Conservation (phyloP, 352 stramenopile species). For the Saprolegnia parasitica region DNA sequence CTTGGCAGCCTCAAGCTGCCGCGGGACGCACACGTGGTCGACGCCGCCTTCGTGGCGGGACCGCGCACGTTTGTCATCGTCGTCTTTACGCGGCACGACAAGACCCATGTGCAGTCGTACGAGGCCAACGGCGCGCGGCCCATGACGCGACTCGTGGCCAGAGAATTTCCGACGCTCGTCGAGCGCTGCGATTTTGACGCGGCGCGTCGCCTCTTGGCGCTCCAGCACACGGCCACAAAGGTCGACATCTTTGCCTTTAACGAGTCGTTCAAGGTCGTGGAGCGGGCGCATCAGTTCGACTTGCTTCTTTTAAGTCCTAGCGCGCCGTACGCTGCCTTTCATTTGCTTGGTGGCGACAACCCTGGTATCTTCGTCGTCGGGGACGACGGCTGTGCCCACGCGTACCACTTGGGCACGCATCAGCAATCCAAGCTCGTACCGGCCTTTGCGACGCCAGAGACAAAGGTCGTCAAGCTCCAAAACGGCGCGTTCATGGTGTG, state of each 20-base stretch:
- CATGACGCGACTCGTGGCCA: neutral
- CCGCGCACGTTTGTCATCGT: neutral
- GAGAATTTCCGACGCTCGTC: conserved; percentile 6
- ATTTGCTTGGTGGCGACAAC: conserved; percentile 26
- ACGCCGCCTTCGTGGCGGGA: neutral
- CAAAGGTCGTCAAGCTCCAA: conserved; percentile 25
- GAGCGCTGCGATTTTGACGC: conserved; percentile 14
- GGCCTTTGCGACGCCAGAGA: neutral
- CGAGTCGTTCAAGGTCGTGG: conserved; percentile 23
- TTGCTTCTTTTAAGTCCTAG: neutral
- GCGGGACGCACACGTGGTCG: neutral
- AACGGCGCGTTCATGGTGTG: conserved; percentile 35
- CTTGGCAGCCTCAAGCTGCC: neutral
- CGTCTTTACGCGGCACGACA: neutral
- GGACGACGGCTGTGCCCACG: neutral
- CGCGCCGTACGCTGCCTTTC: neutral
- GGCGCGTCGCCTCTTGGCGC: neutral
- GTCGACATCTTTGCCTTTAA: conserved; percentile 20
- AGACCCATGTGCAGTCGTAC: conserved; percentile 12
- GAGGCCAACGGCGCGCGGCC: neutral
- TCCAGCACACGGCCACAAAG: neutral
- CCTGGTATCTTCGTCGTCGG: neutral
- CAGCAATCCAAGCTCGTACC: neutral
- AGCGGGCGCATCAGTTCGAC: neutral
- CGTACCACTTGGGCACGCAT: conserved; percentile 13